Conservation (phyloP, 2,329 filamentous ascomycete species). For the Ceratocystis destructans region DNA sequence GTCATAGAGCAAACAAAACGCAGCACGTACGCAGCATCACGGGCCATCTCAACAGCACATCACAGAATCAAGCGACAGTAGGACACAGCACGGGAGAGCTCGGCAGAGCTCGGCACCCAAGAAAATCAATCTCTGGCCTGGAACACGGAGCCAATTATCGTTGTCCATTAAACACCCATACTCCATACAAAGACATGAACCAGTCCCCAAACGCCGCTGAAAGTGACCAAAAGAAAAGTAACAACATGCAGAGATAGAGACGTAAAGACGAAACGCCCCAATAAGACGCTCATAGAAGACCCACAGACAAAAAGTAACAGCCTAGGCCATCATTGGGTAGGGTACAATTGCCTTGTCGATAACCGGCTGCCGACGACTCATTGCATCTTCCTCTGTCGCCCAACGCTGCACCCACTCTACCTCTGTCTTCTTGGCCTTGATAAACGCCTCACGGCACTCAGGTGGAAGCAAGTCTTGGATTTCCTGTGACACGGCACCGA, state of each 20-base stretch:
- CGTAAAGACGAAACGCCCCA: conserved; percentile 19
- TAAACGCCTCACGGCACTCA: conserved; percentile 60
- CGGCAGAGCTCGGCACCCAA: neutral
- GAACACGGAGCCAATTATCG: neutral
- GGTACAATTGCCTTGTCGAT: conserved; percentile 54
- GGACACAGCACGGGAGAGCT: neutral
- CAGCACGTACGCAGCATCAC: neutral
- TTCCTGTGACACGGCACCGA: conserved; percentile 51
- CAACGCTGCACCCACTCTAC: conserved; percentile 59
- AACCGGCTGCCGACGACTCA: conserved; percentile 36
- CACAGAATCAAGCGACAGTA: neutral
- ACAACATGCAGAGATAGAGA: neutral
- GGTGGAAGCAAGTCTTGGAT: conserved; percentile 51
- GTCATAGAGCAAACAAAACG: neutral
- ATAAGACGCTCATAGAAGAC: conserved; percentile 10
- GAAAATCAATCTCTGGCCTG: neutral
- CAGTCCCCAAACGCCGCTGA: neutral
- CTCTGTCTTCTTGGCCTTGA: conserved; percentile 52
- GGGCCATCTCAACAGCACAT: neutral
- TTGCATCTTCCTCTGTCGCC: conserved; percentile 32
- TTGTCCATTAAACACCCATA: neutral
- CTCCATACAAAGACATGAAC: neutral
- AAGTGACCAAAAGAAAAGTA: conserved; percentile 8
- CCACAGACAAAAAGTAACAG: neutral
- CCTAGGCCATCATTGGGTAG: conserved; percentile 34